Evolutionary conservation across 768 basidiomycete genomes (phyloP).

Genomic region (Lactarius indigo): DNA sequence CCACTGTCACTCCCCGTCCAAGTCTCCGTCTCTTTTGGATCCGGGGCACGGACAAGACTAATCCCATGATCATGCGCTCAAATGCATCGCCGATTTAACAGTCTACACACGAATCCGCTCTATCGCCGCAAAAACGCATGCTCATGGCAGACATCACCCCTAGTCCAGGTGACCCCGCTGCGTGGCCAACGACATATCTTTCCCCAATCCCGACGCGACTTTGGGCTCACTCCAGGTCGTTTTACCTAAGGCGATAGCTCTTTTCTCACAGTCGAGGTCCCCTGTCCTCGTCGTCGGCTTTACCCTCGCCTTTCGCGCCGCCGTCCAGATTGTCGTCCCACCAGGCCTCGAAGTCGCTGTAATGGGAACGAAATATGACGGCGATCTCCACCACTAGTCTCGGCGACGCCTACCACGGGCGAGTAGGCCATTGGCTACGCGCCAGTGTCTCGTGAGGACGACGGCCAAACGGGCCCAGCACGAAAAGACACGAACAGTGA

Average conservation of each 20-base stretch:
- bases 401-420: background rate
- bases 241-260: background rate
- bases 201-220: background rate
- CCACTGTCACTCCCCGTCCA: no score
- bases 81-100: no score
- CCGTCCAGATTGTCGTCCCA: background rate
- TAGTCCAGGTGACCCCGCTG: constrained; percentile 6
- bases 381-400: background rate
- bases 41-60: no score
- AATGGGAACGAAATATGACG: no score
- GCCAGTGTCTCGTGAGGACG: background rate
- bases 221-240: background rate
- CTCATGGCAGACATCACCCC: constrained; percentile 21
- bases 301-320: constrained; percentile 14
- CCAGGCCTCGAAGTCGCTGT: no score
- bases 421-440: no score
- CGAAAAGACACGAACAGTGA: background rate
- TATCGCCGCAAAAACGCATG: constrained; percentile 18
- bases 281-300: background rate
- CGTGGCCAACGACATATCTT: constrained; percentile 9
- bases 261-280: background rate
- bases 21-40: no score
- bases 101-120: no score
- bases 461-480: background rate
- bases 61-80: no score